Base-by-base conservation (phyloP, 148 eudicot species). In the Persicaria maculosa region DNA sequence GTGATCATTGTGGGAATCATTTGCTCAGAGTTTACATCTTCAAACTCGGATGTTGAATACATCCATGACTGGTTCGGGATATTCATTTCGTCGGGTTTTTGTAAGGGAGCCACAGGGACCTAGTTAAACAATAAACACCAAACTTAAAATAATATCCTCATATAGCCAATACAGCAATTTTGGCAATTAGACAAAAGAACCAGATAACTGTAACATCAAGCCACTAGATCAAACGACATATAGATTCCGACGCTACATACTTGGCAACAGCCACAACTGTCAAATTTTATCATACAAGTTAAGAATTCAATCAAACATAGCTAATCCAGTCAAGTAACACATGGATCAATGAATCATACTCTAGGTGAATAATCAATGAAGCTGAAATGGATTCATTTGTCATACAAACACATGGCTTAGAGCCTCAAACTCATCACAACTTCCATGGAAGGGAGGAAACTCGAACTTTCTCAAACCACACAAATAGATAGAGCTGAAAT, bases 1-100 rank as follows among this genome's bases (percentile, higher is more conserved):
- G 88, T 87, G 72, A 93, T 86, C 91, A 89, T 86, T 20, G 91
- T 87, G 2, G 95, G 97, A 74, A 91, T 87, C 54, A 85, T 83
- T 61, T 82, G 84, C 77, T 85, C 95, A 44, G 70, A 77, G 64
- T 22, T 40, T 55, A 72, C 54, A 43, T 83, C 87, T 55, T 86
- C 86, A 57, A 75, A 69, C 15, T 82, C 80, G 7, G 70, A 40
- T 36, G 17, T 43, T 8, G 70, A 17, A 65, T 40, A 5, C 70
- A 65, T 65, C 70, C 70, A 65, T 40, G 70, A 65, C 70, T 65
- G 70, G 43, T 65, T 65, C 6, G 79, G 85, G 68, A 83, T 77
- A 46, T 84, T 86, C 77, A 88, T 74, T 69, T 87, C 95, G 74
- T 91, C 88, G 31, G 93, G 90, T 61, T 87, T 91, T 77, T 86